phyloP scores from a whole-genome alignment of 2,329 filamentous ascomycete genomes.

The Tolypocladium capitatum region DNA sequence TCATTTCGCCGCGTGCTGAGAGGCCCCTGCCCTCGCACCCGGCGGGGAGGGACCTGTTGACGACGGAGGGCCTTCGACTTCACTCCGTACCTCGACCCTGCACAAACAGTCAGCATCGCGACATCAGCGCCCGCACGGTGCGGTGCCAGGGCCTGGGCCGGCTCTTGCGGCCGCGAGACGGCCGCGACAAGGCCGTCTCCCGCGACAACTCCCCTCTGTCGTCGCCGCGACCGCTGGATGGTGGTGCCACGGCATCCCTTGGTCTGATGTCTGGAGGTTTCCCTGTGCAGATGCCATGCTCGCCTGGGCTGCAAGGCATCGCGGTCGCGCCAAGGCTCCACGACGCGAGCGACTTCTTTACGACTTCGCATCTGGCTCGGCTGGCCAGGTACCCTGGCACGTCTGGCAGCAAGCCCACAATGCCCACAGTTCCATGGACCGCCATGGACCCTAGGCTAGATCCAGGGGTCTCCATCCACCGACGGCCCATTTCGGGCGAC shows the following conservation, averaged over 20 bases:
- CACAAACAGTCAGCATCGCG: no score
- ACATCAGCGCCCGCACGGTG: background rate
- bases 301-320: background rate
- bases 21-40: no score
- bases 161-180: no score
- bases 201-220: no score
- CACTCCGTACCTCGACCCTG: no score
- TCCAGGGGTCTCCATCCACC: slow-evolving; percentile 10
- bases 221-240: background rate
- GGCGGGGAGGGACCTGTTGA: no score
- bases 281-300: background rate
- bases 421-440: background rate
- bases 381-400: background rate
- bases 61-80: no score
- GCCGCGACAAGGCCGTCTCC: no score
- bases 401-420: background rate
- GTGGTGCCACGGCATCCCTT: background rate
- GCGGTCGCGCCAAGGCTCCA: background rate
- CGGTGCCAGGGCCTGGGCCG: background rate
- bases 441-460: slow-evolving; percentile 6
- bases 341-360: background rate
- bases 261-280: background rate
- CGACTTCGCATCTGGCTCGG: background rate
- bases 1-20: no score
- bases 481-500: slow-evolving; percentile 12